These are phyloP conservation scores for Ramularia endophylla DNA, from an alignment of 2,329 filamentous ascomycete genomes.

Conservation along the genomic window DNA sequence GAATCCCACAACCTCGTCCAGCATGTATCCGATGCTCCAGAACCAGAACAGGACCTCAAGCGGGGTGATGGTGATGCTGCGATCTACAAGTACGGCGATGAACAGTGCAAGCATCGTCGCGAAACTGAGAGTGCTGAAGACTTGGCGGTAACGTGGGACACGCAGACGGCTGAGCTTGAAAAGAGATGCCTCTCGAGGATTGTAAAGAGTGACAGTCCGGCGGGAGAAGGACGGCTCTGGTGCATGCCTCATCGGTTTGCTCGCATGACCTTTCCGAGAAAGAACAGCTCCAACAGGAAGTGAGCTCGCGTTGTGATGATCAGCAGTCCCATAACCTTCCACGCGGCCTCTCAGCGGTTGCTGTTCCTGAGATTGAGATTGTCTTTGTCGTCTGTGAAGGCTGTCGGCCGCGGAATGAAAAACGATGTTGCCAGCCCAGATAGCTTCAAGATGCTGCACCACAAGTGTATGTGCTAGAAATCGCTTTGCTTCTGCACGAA, in stretches of 20 bases:
- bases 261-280: constrained; percentile 22
- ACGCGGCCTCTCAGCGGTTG: constrained; percentile 8
- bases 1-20: constrained; percentile 92
- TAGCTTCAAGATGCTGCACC: constrained; percentile 90
- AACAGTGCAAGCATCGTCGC: constrained; percentile 80
- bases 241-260: constrained; percentile 19
- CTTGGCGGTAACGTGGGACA: constrained; percentile 85
- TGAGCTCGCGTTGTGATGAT: constrained; percentile 20
- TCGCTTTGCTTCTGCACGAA: constrained; percentile 85
- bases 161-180: constrained; percentile 88
- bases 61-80: constrained; percentile 73
- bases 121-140: constrained; percentile 82
- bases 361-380: constrained; percentile 25
- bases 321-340: constrained; percentile 36
- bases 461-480: constrained; percentile 89
- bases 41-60: constrained; percentile 93
- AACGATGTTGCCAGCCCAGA: constrained; percentile 93
- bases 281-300: constrained; percentile 27
- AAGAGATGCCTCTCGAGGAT: constrained; percentile 80
- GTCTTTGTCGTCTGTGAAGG: constrained; percentile 60
- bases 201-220: constrained; percentile 79
- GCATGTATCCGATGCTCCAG: constrained; percentile 95
- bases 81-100: constrained; percentile 69
- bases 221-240: constrained; percentile 41
- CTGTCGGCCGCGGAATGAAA: constrained; percentile 87